A percentile compares a stretch with the other conserved stretches of the same genome.
Conservation (phyloP, 345 rosid species). For the Mercurialis annua region DNA sequence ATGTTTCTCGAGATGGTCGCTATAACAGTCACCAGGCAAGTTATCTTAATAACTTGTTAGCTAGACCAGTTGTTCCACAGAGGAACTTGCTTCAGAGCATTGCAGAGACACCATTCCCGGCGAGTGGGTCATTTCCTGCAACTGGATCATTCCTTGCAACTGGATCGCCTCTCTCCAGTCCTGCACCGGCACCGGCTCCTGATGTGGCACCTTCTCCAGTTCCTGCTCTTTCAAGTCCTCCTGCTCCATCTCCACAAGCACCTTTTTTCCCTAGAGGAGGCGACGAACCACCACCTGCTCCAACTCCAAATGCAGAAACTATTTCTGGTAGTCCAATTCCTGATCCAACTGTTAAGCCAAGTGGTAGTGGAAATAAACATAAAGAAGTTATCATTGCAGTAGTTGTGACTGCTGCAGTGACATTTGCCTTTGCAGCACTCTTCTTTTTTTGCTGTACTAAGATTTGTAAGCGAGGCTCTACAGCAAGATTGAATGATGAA, state of each 20-base stretch:
- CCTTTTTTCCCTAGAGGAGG: conserved; percentile 31
- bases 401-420: conserved; percentile 62
- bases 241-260: conserved; percentile 16
- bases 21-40: conserved; percentile 28
- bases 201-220: conserved; percentile 13
- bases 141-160: conserved; percentile 30
- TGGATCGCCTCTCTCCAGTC: conserved; percentile 24
- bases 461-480: conserved; percentile 40
- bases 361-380: conserved; percentile 25
- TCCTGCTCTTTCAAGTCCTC: neutral
- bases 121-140: too few species aligned
- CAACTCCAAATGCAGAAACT: conserved; percentile 26
- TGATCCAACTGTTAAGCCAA: conserved; percentile 23
- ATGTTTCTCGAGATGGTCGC: conserved; percentile 39
- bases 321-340: conserved; percentile 29
- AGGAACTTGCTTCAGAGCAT: conserved; percentile 31
- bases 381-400: conserved; percentile 60
- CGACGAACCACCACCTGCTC: conserved; percentile 26
- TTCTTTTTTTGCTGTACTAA: conserved; percentile 58
- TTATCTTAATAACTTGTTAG: conserved; percentile 31
- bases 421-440: conserved; percentile 60
- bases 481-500: conserved; percentile 60
- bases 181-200: conserved; percentile 33
- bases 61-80: conserved; percentile 26
- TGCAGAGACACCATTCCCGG: conserved; percentile 33